These are phyloP conservation scores for Oehlia diaphana DNA, from an alignment of 192 early-diverging fungal genomes.

Conservation along the genomic window DNA sequence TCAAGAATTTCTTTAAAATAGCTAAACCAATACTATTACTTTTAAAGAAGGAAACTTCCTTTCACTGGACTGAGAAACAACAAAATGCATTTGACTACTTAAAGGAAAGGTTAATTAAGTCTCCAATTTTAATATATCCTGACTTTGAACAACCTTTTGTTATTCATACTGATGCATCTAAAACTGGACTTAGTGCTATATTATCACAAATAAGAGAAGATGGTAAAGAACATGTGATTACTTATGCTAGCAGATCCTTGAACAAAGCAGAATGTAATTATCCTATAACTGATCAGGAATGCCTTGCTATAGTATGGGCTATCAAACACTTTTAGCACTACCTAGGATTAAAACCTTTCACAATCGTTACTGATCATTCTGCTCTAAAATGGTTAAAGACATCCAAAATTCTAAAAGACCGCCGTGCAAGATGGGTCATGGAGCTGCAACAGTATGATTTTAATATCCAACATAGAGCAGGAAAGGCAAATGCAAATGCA, in stretches of 20 bases:
- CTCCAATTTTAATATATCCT: not conserved
- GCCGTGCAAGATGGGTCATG: no score
- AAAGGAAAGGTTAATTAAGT: not conserved
- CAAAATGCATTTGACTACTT: not conserved
- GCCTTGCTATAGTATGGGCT: not conserved
- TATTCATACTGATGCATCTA: not conserved
- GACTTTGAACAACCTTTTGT: not conserved
- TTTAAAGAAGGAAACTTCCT: not conserved
- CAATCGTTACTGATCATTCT: no score
- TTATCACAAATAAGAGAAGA: constrained; percentile 14
- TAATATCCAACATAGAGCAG: no score
- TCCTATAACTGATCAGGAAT: constrained; percentile 34
- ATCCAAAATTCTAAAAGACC: no score
- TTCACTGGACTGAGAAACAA: not conserved
- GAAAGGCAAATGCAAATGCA: no score
- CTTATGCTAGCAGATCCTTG: constrained; percentile 17
- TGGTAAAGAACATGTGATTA: not conserved
- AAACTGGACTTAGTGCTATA: constrained; percentile 7
- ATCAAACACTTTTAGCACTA: no score
- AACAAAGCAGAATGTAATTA: constrained; percentile 29
- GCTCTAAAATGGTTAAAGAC: not conserved
- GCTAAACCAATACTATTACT: not conserved
- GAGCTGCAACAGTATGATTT: no score
- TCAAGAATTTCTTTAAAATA: not conserved
- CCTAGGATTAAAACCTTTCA: no score